Evolutionary conservation across 352 stramenopile genomes (phyloP).

Genomic region (Phytophthora ohioensis): DNA sequence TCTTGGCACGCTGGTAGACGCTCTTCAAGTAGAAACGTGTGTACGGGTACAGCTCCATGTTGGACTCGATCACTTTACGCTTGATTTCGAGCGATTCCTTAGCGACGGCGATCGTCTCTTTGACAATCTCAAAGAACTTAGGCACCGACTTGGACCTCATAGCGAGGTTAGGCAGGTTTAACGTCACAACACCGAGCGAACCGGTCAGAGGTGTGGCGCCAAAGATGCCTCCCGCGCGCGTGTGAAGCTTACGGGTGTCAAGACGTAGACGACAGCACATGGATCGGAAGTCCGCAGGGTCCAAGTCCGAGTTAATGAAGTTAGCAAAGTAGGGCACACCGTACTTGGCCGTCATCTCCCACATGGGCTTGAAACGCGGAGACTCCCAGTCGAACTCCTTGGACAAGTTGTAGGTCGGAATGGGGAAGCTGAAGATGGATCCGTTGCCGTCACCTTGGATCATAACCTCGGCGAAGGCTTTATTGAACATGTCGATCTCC

Average conservation of each 20-base stretch:
- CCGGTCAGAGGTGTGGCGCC: conserved; percentile 37
- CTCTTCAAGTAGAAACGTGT: conserved; percentile 42
- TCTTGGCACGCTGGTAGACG: conserved; percentile 37
- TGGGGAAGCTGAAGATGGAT: conserved; percentile 47
- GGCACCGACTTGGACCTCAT: conserved; percentile 33
- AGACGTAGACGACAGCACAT: conserved; percentile 44
- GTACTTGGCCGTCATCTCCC: conserved; percentile 45
- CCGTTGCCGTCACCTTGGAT: conserved; percentile 42
- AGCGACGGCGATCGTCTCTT: conserved; percentile 34
- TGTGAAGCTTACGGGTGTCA: conserved; percentile 41
- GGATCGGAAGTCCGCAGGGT: conserved; percentile 38
- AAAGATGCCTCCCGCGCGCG: conserved; percentile 40
- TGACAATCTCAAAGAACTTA: conserved; percentile 38
- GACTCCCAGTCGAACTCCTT: conserved; percentile 45
- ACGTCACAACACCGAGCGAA: conserved; percentile 44
- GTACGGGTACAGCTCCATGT: conserved; percentile 48
- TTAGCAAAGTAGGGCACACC: conserved; percentile 43
- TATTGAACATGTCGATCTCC: conserved; percentile 47
- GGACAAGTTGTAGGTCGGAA: conserved; percentile 43
- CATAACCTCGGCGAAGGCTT: conserved; percentile 44
- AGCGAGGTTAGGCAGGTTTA: conserved; percentile 41
- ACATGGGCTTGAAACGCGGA: conserved; percentile 37
- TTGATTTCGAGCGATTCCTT: conserved; percentile 45
- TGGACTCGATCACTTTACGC: conserved; percentile 37
- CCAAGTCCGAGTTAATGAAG: conserved; percentile 44